A percentile compares a stretch with the other conserved stretches of the same genome.
phyloP scores from a whole-genome alignment of 768 basidiomycete species.

The Phanerochaete sordida region DNA sequence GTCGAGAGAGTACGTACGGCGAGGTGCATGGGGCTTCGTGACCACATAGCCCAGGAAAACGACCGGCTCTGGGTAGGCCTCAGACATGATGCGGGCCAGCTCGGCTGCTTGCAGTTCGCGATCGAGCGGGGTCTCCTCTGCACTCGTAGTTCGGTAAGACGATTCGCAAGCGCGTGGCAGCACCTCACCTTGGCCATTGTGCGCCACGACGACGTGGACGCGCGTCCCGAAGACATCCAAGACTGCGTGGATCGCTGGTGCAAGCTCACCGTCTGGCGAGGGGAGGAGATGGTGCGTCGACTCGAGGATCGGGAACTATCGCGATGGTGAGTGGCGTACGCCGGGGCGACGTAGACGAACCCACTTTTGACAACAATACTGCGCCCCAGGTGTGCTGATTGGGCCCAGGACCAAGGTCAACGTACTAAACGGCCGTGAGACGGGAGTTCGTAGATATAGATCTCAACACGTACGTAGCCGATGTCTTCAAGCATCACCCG shows the following conservation, averaged over 20 bases:
- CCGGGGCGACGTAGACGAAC: background rate
- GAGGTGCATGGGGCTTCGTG: constrained; percentile 56
- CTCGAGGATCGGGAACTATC: constrained; percentile 82
- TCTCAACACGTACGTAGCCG: constrained; percentile 59
- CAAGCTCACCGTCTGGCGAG: constrained; percentile 82
- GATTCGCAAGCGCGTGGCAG: background rate
- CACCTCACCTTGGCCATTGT: constrained; percentile 80
- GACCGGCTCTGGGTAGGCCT: constrained; percentile 65
- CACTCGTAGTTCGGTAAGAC: background rate
- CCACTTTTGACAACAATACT: constrained; percentile 72
- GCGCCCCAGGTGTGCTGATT: constrained; percentile 91
- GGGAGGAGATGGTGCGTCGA: constrained; percentile 85
- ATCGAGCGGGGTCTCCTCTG: constrained; percentile 88
- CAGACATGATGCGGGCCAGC: constrained; percentile 75
- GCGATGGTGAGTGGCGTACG: constrained; percentile 1
- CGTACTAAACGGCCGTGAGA: constrained; percentile 57
- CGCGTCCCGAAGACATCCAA: constrained; percentile 75
- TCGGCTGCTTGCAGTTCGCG: constrained; percentile 81
- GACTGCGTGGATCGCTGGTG: constrained; percentile 85
- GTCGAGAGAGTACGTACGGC: constrained; percentile 42
- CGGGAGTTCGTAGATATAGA: background rate
- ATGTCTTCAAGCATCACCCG: constrained; percentile 73
- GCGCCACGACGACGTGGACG: constrained; percentile 81
- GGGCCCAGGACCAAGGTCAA: constrained; percentile 86
- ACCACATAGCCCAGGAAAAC: constrained; percentile 84